Base-by-base conservation (phyloP, 2,329 filamentous ascomycete species). In the Monilinia vaccinii-corymbosi region DNA sequence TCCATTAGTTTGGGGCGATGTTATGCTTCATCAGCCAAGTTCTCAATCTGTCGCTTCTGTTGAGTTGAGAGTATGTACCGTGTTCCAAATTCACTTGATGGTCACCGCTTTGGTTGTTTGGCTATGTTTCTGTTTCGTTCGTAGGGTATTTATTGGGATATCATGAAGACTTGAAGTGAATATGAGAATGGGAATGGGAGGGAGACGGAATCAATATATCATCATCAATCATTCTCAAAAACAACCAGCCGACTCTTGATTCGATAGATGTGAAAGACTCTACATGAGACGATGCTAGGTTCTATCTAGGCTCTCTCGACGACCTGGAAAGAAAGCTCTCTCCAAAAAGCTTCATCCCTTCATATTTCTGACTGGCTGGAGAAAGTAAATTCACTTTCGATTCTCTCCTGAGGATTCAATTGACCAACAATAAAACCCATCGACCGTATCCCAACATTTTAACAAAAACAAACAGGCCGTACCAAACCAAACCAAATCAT, bases 251-350 rank as follows among this genome's bases (percentile, higher is more conserved):
- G 1, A 8, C 10, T 50, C 4, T 25, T 25, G 1, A 25, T 9
- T 1, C 7, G 23, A 23, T 7, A 3, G 13, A 10, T 0, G 14
- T 6, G 1, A 31, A 21, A 1, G 9, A 18, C 8, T 31, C n/a
- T 2, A 8, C 8, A 42, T 18, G 25, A 40, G 28, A 32, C 4
- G 0, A 32, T 1, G 18, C 16, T 1, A 1, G 21, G 13, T 18
- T 32, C 0, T 53, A 0, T 44, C 16, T 2, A 4, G 31, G 23
- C 0, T 53, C 0, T 44, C 16, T 2, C 7, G 31, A 32, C 4
- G 23, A 23, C 23, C 38, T 21, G 7, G 25, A 44, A 32, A 21
- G 18, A 2, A 53, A 21, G 1, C 32, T 13, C 11, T 16, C 36
- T 31, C n/a, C 18, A 21, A 21, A 18, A 42, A 14, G 2, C 25